Percentiles rank a stretch among this genome's conserved stretches.
phyloP scores from a whole-genome alignment of 179 eudicot genomes.

The Beta corolliflora region DNA sequence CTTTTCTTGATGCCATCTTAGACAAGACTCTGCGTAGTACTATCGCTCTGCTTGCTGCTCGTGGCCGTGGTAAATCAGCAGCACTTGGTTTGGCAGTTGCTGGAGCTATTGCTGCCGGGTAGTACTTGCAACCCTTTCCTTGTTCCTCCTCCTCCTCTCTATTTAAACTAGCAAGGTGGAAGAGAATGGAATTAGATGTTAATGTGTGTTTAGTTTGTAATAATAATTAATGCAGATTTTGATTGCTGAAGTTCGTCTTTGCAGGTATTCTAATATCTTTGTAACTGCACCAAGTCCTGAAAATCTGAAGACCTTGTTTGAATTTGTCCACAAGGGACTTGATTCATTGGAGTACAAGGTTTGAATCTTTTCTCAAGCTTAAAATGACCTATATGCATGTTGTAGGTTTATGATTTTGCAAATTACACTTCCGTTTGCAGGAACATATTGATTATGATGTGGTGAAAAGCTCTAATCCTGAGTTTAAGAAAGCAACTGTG shows the following conservation, averaged over 20 bases:
- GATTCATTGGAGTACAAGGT: constrained; percentile 84
- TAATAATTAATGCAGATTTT: constrained; percentile 11
- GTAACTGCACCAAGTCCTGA: constrained; percentile 98
- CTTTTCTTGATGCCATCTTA: constrained; percentile 86
- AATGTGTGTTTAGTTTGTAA: not conserved
- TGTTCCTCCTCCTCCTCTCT: not conserved
- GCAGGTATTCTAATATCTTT: constrained; percentile 85
- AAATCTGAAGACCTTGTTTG: constrained; percentile 90
- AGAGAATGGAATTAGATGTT: not conserved
- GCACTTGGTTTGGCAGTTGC: constrained; percentile 91
- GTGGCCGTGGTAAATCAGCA: constrained; percentile 99
- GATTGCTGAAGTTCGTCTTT: constrained; percentile 20
- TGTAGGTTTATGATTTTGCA: constrained; percentile 6
- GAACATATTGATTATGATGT: constrained; percentile 82
- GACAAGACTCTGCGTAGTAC: constrained; percentile 83
- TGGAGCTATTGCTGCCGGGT: constrained; percentile 98
- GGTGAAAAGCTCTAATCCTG: constrained; percentile 70
- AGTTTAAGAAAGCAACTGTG: constrained; percentile 62
- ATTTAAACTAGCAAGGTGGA: not conserved
- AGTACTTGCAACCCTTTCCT: constrained; percentile 7
- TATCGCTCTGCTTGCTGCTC: constrained; percentile 89
- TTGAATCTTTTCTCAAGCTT: constrained; percentile 16
- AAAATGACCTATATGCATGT: not conserved
- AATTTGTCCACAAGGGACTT: constrained; percentile 75
- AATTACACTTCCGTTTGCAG: constrained; percentile 39